Conservation (phyloP, 306 rosid species). For the Astragalus membranaceus region DNA sequence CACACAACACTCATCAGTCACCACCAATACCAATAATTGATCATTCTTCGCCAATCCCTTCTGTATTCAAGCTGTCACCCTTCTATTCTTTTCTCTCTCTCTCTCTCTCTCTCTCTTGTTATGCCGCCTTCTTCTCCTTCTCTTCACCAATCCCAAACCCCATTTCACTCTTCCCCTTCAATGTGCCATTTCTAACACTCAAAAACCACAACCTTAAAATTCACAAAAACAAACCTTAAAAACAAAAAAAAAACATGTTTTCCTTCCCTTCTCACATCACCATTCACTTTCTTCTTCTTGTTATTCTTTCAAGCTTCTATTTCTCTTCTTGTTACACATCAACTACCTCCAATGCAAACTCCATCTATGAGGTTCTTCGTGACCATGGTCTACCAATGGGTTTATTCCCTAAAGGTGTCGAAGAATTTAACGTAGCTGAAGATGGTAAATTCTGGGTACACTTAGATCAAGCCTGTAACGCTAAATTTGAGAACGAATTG, state of each 20-base stretch:
- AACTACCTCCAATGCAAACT: not conserved
- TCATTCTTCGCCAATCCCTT: slow-evolving; percentile 45
- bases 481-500: slow-evolving; percentile 72
- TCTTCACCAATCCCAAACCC: slow-evolving; percentile 27
- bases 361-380: slow-evolving; percentile 58
- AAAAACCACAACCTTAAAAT: not conserved
- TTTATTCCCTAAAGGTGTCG: slow-evolving; percentile 60
- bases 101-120: not conserved
- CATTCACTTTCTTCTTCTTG: not conserved
- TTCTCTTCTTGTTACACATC: not conserved
- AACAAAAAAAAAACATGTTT: slow-evolving; percentile 19
- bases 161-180: not conserved
- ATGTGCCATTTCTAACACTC: not conserved
- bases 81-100: slow-evolving; percentile 18
- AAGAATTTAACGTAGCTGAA: slow-evolving; percentile 37
- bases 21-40: slow-evolving; percentile 66
- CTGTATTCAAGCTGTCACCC: slow-evolving; percentile 67
- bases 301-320: not conserved
- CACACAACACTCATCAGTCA: slow-evolving; percentile 33
- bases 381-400: slow-evolving; percentile 81
- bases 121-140: not conserved
- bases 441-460: slow-evolving; percentile 51
- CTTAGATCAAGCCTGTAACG: slow-evolving; percentile 81
- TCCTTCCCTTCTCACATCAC: not conserved
- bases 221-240: not conserved